These are phyloP conservation scores for Thecaphora thlaspeos DNA, from an alignment of 1,284 basidiomycete species.

Conservation along the genomic window DNA sequence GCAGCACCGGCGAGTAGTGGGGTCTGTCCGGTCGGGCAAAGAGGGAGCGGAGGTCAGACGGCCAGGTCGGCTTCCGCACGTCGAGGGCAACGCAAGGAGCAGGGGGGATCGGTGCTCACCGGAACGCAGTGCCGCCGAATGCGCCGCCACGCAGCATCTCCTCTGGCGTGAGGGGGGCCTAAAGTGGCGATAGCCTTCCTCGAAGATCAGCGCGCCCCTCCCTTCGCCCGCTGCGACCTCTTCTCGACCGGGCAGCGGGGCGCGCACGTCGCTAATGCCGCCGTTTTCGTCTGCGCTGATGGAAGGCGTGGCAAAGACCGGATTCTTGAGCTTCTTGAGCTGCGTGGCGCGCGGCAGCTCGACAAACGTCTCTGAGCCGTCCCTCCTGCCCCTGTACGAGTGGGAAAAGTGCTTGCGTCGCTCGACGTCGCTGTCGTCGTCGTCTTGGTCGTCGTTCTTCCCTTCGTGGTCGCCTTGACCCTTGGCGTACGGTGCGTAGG, in stretches of 20 bases:
- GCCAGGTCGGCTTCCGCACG: neutral
- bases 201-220: constrained; percentile 59
- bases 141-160: constrained; percentile 61
- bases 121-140: constrained; percentile 61
- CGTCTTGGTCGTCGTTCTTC: no score
- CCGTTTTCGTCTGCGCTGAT: neutral
- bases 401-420: constrained; percentile 1
- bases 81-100: neutral
- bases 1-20: constrained; percentile 33
- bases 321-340: constrained; percentile 36
- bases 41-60: neutral
- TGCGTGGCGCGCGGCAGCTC: neutral
- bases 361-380: neutral
- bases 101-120: constrained; percentile 26
- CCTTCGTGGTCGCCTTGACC: neutral
- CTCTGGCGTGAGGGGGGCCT: constrained; percentile 60
- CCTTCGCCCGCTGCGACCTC: constrained; percentile 10
- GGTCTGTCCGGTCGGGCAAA: constrained; percentile 5
- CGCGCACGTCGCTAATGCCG: neutral
- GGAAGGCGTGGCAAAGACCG: constrained; percentile 17
- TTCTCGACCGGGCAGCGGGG: constrained; percentile 20
- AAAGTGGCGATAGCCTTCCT: constrained; percentile 58
- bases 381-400: neutral
- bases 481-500: neutral
- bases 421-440: constrained; percentile 17